Percentiles rank a stretch among this genome's conserved stretches.
Evolutionary conservation across 2,329 filamentous ascomycete species (phyloP).

Genomic region (Mycocentrospora acerina): DNA sequence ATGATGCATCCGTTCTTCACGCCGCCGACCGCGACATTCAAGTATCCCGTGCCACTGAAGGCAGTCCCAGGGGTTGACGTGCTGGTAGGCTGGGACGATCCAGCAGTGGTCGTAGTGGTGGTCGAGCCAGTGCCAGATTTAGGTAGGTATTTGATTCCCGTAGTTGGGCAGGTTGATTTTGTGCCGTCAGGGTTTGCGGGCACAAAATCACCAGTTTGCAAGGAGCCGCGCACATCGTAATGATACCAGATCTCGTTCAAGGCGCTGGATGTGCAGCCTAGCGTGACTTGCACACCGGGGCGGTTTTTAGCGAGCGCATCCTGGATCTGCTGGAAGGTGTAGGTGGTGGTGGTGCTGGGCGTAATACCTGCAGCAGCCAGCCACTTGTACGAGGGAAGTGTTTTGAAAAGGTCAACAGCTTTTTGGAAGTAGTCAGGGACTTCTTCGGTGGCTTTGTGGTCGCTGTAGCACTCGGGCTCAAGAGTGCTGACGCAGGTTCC

Average conservation of each 20-base stretch:
- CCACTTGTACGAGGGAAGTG: constrained; percentile 64
- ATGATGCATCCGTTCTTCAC: constrained; percentile 66
- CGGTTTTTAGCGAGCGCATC: constrained; percentile 56
- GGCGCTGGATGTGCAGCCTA: constrained; percentile 55
- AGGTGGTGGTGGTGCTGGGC: constrained; percentile 58
- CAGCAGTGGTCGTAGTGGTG: constrained; percentile 29
- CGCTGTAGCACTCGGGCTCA: constrained; percentile 63
- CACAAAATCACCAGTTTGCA: constrained; percentile 63
- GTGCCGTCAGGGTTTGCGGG: constrained; percentile 58
- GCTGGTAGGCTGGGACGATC: constrained; percentile 28
- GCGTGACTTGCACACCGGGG: constrained; percentile 59
- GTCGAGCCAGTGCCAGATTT: constrained; percentile 48
- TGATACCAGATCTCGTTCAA: constrained; percentile 63
- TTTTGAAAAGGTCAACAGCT: constrained; percentile 66
- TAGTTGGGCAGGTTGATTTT: constrained; percentile 62
- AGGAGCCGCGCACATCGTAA: constrained; percentile 61
- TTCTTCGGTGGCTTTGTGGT: constrained; percentile 61
- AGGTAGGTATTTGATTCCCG: constrained; percentile 65
- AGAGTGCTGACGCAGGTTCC: constrained; percentile 74
- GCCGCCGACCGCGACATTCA: constrained; percentile 57
- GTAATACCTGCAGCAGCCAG: constrained; percentile 63
- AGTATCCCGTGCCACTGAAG: constrained; percentile 61
- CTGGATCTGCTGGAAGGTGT: constrained; percentile 61
- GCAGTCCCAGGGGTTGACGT: constrained; percentile 43
- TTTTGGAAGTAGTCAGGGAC: constrained; percentile 69